phyloP scores from a whole-genome alignment of 805 yeast species.

The Myxozyma kluyveri region DNA sequence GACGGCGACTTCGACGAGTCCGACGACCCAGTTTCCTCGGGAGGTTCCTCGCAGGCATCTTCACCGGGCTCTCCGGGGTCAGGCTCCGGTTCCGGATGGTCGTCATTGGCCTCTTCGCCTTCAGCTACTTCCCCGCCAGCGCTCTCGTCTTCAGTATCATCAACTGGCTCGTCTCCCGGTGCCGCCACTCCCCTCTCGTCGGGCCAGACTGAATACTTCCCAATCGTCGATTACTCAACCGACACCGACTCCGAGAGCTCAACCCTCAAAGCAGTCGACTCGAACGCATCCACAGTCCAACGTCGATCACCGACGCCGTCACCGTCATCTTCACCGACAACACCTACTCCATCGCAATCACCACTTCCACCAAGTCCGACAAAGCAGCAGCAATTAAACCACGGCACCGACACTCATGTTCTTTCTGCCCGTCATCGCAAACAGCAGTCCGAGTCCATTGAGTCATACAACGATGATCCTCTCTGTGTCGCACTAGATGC shows the following conservation, averaged over 20 bases:
- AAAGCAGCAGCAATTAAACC: neutral
- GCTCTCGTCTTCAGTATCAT: conserved; percentile 15
- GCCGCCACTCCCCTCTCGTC: conserved; percentile 11
- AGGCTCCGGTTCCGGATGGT: neutral
- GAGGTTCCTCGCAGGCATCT: no score
- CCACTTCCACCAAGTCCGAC: neutral
- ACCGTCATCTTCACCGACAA: neutral
- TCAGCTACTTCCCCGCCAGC: conserved; percentile 19
- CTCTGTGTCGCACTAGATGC: conserved; percentile 29
- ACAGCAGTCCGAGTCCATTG: conserved; percentile 21
- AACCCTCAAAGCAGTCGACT: conserved; percentile 7
- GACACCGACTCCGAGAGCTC: conserved; percentile 12
- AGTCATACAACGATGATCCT: conserved; percentile 25
- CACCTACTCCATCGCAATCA: conserved; percentile 3
- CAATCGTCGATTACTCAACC: conserved; percentile 6
- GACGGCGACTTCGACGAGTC: neutral
- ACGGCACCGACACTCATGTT: neutral
- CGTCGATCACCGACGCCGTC: neutral
- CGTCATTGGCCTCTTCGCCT: conserved; percentile 13
- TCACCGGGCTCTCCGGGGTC: neutral
- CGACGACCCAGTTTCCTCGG: neutral
- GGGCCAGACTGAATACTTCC: conserved; percentile 20
- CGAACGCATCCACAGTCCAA: conserved; percentile 5
- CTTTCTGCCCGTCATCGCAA: conserved; percentile 21
- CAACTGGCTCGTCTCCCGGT: conserved; percentile 20